Evolutionary conservation across 23 red algal species (phyloP), one percentile per base, ranked within the genome.

Genomic region (Porphyridium purpureum): DNA sequence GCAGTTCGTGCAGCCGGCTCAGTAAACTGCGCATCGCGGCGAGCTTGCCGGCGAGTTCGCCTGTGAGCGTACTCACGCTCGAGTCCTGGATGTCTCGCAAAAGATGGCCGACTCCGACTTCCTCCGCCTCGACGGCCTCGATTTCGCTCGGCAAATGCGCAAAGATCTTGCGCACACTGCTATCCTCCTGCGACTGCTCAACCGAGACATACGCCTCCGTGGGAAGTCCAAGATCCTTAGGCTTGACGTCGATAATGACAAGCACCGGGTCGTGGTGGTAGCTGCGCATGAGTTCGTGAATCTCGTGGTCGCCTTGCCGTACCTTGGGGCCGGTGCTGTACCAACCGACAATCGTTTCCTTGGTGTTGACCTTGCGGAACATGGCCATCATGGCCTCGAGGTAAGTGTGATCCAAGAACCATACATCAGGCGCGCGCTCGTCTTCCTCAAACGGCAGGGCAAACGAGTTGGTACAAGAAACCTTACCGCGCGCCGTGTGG

Each of bases 391-490:
- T 98, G 54, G 69, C 59, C 80, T 98, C 90, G 5, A 98, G 69
- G 50, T 64, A 98, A 67, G 85, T 74, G 50, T 98, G 90, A 35
- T 98, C 90, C 27, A 98, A 54, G 59, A 86, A 98, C 70, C 79
- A 98, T 14, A 98, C 74, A 2, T 69, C 59, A 33, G 90, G 53
- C 29, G 85, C 79, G 21, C 76, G 76, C 26, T 75, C 90, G 31
- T 98, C 90, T 42, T 98, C 90, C 57, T 98, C 90, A 55, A 98
- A 98, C 4, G 90, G 90, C 24, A 98, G 79, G 5, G 90, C 90
- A 61, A 76, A 98, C 4, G 79, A 98, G 53, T 98, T 98, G 33
- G 73, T 80, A 41, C 70, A 76, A 35, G 57, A 60, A 35, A 67
- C 78, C 48, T 78, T 73, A 15, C 90, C 90, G 27, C 68, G 73